Percentiles rank a stretch among this genome's conserved stretches.
Evolutionary conservation across 2,329 filamentous ascomycete species (phyloP).

Genomic region (Phialophora macrospora): DNA sequence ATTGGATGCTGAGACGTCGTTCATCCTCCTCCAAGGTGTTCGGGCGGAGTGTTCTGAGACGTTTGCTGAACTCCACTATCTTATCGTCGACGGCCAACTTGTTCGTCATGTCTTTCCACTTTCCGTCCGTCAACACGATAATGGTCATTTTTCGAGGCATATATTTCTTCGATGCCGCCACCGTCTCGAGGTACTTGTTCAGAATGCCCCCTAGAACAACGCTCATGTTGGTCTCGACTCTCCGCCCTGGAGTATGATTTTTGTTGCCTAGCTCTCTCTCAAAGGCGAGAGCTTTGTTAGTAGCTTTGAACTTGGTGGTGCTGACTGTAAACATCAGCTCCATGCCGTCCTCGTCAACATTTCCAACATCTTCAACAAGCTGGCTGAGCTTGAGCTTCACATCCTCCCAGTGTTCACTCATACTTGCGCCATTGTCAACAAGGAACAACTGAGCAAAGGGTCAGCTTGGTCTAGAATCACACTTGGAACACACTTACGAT

Average conservation of each 20-base stretch:
- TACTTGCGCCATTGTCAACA: slow-evolving; percentile 42
- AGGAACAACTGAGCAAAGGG: slow-evolving; percentile 36
- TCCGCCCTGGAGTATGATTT: background rate
- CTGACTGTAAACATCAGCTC: slow-evolving; percentile 39
- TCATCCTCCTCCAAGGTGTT: slow-evolving; percentile 9
- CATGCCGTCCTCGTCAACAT: slow-evolving; percentile 43
- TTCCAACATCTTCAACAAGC: slow-evolving; percentile 39
- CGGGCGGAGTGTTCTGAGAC: slow-evolving; percentile 14
- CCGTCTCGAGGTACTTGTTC: slow-evolving; percentile 20
- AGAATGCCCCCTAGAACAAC: slow-evolving; percentile 29
- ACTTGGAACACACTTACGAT: slow-evolving; percentile 27
- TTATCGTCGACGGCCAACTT: slow-evolving; percentile 4
- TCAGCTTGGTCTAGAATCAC: background rate
- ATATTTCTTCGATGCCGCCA: slow-evolving; percentile 5
- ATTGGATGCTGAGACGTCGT: slow-evolving; percentile 41
- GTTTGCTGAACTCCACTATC: slow-evolving; percentile 18
- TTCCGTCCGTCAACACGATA: slow-evolving; percentile 37
- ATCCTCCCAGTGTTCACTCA: slow-evolving; percentile 39
- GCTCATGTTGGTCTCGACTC: slow-evolving; percentile 27
- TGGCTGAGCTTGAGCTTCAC: slow-evolving; percentile 38
- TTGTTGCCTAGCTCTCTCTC: slow-evolving; percentile 17
- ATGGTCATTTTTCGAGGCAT: slow-evolving; percentile 27
- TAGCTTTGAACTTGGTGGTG: slow-evolving; percentile 8
- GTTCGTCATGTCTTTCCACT: slow-evolving; percentile 24
- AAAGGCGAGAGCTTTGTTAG: slow-evolving; percentile 13